phyloP scores from a whole-genome alignment of 148 eudicot genomes.

The Arctostaphylos glauca region DNA sequence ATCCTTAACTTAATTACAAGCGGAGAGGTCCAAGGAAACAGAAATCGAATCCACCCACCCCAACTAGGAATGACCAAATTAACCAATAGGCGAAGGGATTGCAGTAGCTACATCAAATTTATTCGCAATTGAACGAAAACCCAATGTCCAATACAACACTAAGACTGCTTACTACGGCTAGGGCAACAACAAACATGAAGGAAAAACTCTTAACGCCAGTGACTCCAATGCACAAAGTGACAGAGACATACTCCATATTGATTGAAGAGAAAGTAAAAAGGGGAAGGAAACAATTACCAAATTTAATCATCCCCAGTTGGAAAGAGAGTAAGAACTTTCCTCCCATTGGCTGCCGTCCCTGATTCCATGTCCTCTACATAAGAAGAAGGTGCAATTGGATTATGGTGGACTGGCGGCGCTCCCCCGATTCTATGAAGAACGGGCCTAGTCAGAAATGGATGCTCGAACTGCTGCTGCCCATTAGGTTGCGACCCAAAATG shows the following conservation, averaged over 20 bases:
- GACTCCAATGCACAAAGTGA: slow-evolving; percentile 18
- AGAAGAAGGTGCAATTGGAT: slow-evolving; percentile 20
- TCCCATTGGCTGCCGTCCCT: slow-evolving; percentile 40
- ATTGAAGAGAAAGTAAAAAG: neutral
- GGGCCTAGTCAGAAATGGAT: slow-evolving; percentile 50
- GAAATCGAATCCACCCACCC: slow-evolving; percentile 22
- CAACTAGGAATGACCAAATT: slow-evolving; percentile 6
- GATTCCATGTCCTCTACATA: slow-evolving; percentile 74
- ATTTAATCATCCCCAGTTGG: slow-evolving; percentile 68
- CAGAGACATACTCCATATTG: slow-evolving; percentile 12
- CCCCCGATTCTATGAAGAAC: slow-evolving; percentile 48
- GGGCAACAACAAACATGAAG: slow-evolving; percentile 4
- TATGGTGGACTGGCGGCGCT: slow-evolving; percentile 42
- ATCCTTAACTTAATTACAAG: slow-evolving; percentile 24
- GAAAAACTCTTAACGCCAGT: neutral
- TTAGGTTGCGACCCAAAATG: slow-evolving; percentile 47
- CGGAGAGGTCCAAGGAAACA: slow-evolving; percentile 21
- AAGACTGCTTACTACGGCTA: neutral
- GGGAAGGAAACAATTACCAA: neutral
- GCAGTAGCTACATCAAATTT: neutral
- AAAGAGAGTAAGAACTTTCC: slow-evolving; percentile 75
- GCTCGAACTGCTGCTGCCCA: slow-evolving; percentile 61
- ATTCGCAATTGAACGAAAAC: neutral
- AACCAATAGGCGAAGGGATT: slow-evolving; percentile 15
- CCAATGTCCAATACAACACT: slow-evolving; percentile 2